Evolutionary conservation across 1,284 basidiomycete species (phyloP), one percentile per base, ranked within the genome.

Genomic region (Golubevia pallescens): DNA sequence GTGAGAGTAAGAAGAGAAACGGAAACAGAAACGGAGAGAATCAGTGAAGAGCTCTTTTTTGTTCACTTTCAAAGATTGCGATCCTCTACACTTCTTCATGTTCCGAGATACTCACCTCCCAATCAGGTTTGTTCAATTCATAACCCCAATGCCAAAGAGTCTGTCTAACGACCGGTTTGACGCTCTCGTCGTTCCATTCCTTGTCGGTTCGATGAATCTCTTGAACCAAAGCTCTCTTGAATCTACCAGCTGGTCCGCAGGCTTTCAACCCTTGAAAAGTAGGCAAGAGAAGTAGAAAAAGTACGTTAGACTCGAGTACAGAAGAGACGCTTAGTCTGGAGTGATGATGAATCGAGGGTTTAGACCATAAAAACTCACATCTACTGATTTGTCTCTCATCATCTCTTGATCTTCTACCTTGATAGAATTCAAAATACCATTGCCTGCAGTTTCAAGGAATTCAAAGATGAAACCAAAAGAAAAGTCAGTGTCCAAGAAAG

Each of bases 341-440:
- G 19, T 13, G 32, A 51, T 13, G n/a, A 32, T 2, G 42, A n/a
- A n/a, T n/a, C n/a, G n/a, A n/a, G n/a, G n/a, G n/a, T n/a, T n/a
- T n/a, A n/a, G 38, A 23, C 52, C 7, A 57, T 19, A 13, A 23
- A 61, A 19, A 79, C 86, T 75, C 62, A 87, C 86, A 88, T 66
- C 87, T 67, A 58, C 80, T 75, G 23, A 88, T 86, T 69, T 88
- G 87, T 51, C 87, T 60, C 62, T 85, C 86, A 73, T 88, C 87
- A 69, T 88, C 87, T 8, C 71, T 78, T 38, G 84, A 86, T 60
- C 87, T 65, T 58, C 87, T 73, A 0, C 87, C 87, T n/a, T 84
- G 74, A 73, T 86, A 88, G 74, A 88, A 88, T 14, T 87, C 75
- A 16, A 78, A 72, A 78, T 88, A 88, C 86, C 86, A 87, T 67